Evolutionary conservation across 2,329 filamentous ascomycete genomes (phyloP), one percentile per base, ranked within the genome.

Genomic region (Fusarium sp.): DNA sequence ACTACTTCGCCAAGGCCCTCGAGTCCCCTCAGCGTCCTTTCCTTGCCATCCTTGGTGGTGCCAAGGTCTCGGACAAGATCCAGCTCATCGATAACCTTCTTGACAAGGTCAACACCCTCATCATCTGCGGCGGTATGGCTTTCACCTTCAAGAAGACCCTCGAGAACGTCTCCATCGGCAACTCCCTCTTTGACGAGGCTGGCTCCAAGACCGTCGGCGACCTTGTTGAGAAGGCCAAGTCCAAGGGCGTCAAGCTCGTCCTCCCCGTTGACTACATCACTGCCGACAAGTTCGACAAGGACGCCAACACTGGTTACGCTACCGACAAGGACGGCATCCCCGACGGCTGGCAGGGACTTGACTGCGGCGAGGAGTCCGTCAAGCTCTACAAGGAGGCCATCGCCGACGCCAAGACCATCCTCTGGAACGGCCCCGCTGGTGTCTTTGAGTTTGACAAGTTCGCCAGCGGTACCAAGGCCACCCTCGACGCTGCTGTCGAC

Each of bases 91-190:
- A 99, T 82, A 99, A 99, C 85, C 85, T 99, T 68, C 89, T 99
- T 69, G 91, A 93, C 80, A 98, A 99, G 87, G 93, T 99, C 78
- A 87, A 99, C 86, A 95, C 89, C 77, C 86, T 99, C 68, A 90
- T 99, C 79, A 90, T 99, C 80, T 97, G 94, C 77, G 95, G 95
- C 75, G 95, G 84, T 72, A 99, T 99, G 95, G 93, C 95, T 63
- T 99, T 98, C 83, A 99, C 95, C 71, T 99, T 99, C 87, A 98
- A 98, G 87, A 99, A 99, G 87, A 94, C 92, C n/a, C 86, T 98
- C 53, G 87, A 97, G 80, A 84, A 86, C 75, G 88, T 98, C 73
- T 85, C 88, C 78, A 99, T 99, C 68, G 95, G 95, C 61, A 88
- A 88, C 82, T 95, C 84, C 48, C 85, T 99, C 72, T 99, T 96